Conservation (phyloP, 805 yeast genomes). For the Saccharomycopsis amapae region DNA sequence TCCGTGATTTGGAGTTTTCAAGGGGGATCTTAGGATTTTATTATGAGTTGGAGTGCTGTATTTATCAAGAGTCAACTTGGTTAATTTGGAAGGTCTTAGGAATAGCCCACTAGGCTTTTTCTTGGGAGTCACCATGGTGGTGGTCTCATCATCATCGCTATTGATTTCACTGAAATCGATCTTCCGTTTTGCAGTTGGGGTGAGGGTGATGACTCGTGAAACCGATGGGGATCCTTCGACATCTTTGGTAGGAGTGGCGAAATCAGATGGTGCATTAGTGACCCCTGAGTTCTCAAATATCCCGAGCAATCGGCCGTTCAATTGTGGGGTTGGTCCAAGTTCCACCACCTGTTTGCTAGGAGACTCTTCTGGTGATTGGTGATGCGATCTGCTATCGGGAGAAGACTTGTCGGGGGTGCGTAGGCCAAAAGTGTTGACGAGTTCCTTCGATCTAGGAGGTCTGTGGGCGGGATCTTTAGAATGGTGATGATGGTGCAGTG, state of each 20-base stretch:
- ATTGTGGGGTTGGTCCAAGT: slow-evolving; percentile 21
- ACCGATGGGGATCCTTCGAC: slow-evolving; percentile 13
- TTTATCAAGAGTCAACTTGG: background rate
- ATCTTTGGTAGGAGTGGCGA: slow-evolving; percentile 13
- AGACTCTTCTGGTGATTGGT: background rate
- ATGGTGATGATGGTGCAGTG: background rate
- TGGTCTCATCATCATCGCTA: slow-evolving; percentile 3
- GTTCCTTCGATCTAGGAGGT: background rate
- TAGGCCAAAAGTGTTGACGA: no score
- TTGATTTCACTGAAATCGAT: slow-evolving; percentile 8
- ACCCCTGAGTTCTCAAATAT: slow-evolving; percentile 14
- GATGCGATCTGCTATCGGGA: background rate
- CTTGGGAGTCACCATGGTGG: background rate
- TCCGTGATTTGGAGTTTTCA: background rate
- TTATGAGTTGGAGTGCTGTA: slow-evolving; percentile 12
- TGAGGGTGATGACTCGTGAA: background rate
- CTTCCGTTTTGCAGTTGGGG: slow-evolving; percentile 12
- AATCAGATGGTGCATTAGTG: background rate
- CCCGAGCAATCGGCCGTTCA: slow-evolving; percentile 19
- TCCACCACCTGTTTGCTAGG: slow-evolving; percentile 3
- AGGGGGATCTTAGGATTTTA: background rate
- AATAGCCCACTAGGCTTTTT: background rate
- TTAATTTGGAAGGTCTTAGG: background rate
- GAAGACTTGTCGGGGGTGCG: slow-evolving; percentile 15
- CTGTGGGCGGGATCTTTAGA: background rate